Conservation (phyloP, 441 rosid genomes). For the Erodium moschatum region DNA sequence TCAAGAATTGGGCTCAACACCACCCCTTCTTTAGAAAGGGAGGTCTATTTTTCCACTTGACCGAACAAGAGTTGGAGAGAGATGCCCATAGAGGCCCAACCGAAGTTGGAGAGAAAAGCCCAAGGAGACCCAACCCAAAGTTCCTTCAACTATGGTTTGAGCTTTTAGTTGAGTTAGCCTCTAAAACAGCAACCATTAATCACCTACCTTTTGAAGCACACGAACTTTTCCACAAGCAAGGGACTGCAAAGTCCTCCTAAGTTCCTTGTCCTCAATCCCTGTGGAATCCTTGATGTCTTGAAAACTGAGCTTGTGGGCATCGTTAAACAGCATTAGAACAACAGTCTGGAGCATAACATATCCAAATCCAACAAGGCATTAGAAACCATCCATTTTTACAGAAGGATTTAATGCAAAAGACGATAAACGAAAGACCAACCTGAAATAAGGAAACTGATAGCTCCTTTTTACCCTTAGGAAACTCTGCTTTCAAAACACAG, state of each 20-base stretch:
- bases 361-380: constrained; percentile 17
- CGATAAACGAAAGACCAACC: constrained; percentile 27
- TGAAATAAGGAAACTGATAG: constrained; percentile 95
- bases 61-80: too few relatives aligned
- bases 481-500: constrained; percentile 89
- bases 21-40: not conserved
- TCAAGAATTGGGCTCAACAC: too few relatives aligned
- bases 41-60: too few relatives aligned
- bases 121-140: too few relatives aligned
- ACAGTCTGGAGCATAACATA: constrained; percentile 54
- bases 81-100: too few relatives aligned
- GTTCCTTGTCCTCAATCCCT: constrained; percentile 89
- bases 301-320: constrained; percentile 81
- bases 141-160: too few relatives aligned
- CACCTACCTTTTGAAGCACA: constrained; percentile 72
- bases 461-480: constrained; percentile 88
- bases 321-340: constrained; percentile 93
- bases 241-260: constrained; percentile 91
- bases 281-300: constrained; percentile 94
- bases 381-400: constrained; percentile 13
- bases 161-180: too few relatives aligned
- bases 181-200: too few relatives aligned
- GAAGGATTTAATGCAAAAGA: not conserved
- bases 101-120: too few relatives aligned
- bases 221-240: constrained; percentile 98